Percentiles rank a stretch among this genome's conserved stretches.
Evolutionary conservation across 257 asterid species (phyloP).

Genomic region (Apocynum venetum): DNA sequence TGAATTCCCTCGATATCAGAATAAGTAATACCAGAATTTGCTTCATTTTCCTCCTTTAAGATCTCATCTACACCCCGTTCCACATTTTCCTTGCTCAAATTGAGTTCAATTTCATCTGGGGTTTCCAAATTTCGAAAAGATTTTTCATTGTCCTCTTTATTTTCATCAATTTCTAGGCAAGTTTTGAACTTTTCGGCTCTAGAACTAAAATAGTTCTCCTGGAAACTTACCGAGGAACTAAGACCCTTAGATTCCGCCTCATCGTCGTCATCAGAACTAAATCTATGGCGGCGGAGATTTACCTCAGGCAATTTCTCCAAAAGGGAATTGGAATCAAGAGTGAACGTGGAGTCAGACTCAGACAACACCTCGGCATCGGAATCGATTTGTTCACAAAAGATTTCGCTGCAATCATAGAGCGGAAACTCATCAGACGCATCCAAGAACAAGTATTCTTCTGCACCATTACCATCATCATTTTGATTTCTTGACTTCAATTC

Average conservation of each 20-base stretch:
- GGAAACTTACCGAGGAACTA: constrained; percentile 29
- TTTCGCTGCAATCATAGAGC: constrained; percentile 8
- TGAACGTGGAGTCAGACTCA: neutral
- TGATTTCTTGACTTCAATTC: neutral
- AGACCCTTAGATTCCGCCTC: constrained; percentile 19
- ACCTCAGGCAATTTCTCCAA: neutral
- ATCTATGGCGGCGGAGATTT: constrained; percentile 39
- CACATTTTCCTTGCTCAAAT: constrained; percentile 21
- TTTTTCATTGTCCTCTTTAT: constrained; percentile 2
- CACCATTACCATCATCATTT: neutral
- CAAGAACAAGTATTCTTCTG: constrained; percentile 2
- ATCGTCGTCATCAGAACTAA: constrained; percentile 18
- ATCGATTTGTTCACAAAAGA: neutral
- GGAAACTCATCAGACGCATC: constrained; percentile 13
- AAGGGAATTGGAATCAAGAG: neutral
- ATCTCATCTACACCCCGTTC: constrained; percentile 3
- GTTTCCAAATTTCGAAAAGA: neutral
- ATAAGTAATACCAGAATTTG: constrained; percentile 7
- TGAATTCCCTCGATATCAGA: neutral
- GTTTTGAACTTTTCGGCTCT: constrained; percentile 21
- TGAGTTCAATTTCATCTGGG: constrained; percentile 15
- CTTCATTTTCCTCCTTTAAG: constrained; percentile 24
- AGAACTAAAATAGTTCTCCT: constrained; percentile 15
- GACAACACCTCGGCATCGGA: neutral
- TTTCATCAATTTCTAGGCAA: constrained; percentile 16